Percentiles rank a stretch among this genome's conserved stretches.
Conservation (phyloP, 164 flowering plant genomes). For the Piper betle region DNA sequence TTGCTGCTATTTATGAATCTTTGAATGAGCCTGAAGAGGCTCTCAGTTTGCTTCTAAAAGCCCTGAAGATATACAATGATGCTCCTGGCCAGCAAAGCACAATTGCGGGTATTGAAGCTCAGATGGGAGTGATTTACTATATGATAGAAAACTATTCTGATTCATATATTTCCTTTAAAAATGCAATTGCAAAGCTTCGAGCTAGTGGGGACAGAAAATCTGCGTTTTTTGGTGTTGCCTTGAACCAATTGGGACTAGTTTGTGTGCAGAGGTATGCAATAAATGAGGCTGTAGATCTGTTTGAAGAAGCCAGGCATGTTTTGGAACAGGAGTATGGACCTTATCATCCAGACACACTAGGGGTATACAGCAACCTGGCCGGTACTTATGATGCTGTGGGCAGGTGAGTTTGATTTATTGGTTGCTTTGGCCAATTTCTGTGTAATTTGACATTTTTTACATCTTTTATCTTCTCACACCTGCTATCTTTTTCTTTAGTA, state of each 20-base stretch:
- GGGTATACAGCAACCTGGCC: slow-evolving; percentile 93
- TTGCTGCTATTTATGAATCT: slow-evolving; percentile 85
- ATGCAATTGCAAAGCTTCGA: slow-evolving; percentile 60
- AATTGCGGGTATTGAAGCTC: slow-evolving; percentile 87
- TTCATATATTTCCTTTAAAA: slow-evolving; percentile 55
- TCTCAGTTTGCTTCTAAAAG: slow-evolving; percentile 64
- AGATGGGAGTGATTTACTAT: slow-evolving; percentile 88
- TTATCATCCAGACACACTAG: slow-evolving; percentile 87
- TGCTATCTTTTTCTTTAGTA: neutral
- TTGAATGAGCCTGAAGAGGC: slow-evolving; percentile 83
- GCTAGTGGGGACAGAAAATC: slow-evolving; percentile 81
- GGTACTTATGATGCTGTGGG: slow-evolving; percentile 96
- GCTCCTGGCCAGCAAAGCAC: slow-evolving; percentile 89
- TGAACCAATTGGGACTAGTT: slow-evolving; percentile 92
- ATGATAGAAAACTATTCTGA: slow-evolving; percentile 66
- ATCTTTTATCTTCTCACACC: neutral
- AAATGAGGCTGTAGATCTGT: slow-evolving; percentile 71
- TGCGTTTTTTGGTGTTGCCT: slow-evolving; percentile 81
- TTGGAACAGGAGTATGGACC: slow-evolving; percentile 85
- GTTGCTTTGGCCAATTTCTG: neutral
- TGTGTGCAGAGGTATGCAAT: slow-evolving; percentile 73
- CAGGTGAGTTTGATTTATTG: slow-evolving; percentile 33
- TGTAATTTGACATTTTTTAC: neutral
- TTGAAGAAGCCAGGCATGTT: slow-evolving; percentile 76
- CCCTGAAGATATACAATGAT: slow-evolving; percentile 51